Evolutionary conservation across 208 protist species (phyloP), one percentile per base, ranked within the genome.

Genomic region (Leishmania gerbilli): DNA sequence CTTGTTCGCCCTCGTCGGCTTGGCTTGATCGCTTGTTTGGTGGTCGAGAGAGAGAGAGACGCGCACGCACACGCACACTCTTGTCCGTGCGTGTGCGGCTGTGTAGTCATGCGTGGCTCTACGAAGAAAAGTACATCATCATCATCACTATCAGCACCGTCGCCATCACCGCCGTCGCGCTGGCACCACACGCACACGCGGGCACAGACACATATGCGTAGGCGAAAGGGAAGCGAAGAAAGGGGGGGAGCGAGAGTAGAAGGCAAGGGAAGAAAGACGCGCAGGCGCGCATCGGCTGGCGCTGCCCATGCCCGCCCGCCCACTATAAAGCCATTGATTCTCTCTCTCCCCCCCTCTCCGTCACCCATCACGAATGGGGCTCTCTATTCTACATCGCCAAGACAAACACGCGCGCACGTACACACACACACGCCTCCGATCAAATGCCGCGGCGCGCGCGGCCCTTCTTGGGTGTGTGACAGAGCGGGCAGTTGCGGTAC

Each of bases 401-500:
- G 47, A 56, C 65, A 76, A 4, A 34, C 68, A 19, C 68, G 34
- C 31, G 71, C 3, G 67, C 71, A 79, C 49, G 65, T 31, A 71
- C 71, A 40, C 34, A 34, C 34, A 34, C 37, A 81, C 40, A 74
- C 60, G 58, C 72, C 17, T 49, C 64, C 71, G 34, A 37, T 87
- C 53, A 90, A 19, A 88, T 64, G 6, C 64, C 82, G 40, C 86
- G 81, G 47, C 85, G 89, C 6, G 77, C 79, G 51, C 91, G 79
- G 27, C 87, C 86, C 79, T 90, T 91, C 79, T 86, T 94, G 21
- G 93, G 88, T 34, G 93, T 88, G 87, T 99, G 97, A 82, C 97
- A 99, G 51, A 99, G 88, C 7, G 97, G 97, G 88, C 97, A 99
- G 89, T 98, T 96, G 47, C 84, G 82, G 74, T 89, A 93, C 34